Percentiles rank a stretch among this genome's conserved stretches.
Conservation (phyloP, 352 stramenopile genomes). For the Pythium coloratum region DNA sequence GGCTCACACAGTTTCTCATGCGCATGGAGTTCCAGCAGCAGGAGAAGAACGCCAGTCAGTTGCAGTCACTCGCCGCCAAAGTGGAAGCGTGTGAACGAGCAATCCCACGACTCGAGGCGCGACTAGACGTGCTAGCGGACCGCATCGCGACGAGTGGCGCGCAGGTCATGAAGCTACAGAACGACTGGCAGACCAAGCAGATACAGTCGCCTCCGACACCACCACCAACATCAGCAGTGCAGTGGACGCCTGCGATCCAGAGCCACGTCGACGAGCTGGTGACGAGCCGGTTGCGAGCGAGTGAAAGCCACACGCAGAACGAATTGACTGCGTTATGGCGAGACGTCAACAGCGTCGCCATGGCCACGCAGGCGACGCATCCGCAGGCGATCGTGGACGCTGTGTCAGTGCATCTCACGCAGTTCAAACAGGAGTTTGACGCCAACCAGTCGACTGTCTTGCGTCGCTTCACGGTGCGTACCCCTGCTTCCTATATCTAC, state of each 20-base stretch:
- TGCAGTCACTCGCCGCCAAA: conserved; percentile 56
- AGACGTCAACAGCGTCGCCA: conserved; percentile 13
- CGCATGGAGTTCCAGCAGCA: conserved; percentile 64
- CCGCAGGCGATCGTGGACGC: conserved; percentile 52
- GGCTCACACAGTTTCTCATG: conserved; percentile 51
- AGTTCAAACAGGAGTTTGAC: conserved; percentile 68
- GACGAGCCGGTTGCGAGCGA: conserved; percentile 31
- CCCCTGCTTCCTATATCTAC: too few relatives aligned
- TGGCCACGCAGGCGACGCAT: conserved; percentile 19
- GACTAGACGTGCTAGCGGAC: conserved; percentile 60
- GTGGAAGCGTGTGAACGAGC: conserved; percentile 63
- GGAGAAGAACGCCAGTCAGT: conserved; percentile 49
- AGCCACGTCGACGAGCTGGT: conserved; percentile 54
- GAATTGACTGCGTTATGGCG: conserved; percentile 39
- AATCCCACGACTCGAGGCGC: conserved; percentile 56
- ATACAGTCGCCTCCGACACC: not conserved
- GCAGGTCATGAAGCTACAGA: conserved; percentile 47
- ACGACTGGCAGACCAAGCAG: conserved; percentile 19
- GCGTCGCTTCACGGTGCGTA: conserved; percentile 38
- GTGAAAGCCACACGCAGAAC: conserved; percentile 31
- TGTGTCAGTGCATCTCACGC: conserved; percentile 53
- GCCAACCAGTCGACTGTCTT: conserved; percentile 46
- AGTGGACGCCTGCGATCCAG: conserved; percentile 42
- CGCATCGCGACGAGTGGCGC: conserved; percentile 43
- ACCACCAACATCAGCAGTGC: conserved; percentile 5